These are phyloP conservation scores for Epipyxis sp. DNA, from an alignment of 108 stramenopile genomes.

Conservation along the genomic window DNA sequence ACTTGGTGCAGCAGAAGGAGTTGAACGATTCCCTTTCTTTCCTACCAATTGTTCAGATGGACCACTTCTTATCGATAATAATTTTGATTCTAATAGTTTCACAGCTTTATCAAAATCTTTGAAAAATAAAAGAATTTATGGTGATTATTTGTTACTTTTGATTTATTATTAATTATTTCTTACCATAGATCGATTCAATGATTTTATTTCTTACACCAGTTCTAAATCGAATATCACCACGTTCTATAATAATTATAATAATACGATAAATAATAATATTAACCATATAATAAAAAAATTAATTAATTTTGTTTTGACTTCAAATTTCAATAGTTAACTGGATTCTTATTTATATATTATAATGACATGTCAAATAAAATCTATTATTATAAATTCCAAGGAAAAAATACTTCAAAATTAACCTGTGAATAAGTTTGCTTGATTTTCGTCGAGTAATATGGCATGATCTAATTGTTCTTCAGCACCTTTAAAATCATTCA, in stretches of 20 bases:
- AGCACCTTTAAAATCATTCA: background rate
- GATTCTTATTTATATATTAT: no score
- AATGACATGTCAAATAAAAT: no score
- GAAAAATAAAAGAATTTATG: background rate
- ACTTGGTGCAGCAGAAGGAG: no score
- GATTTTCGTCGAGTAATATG: background rate
- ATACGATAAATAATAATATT: no score
- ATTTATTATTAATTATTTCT: background rate
- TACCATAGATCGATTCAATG: slow-evolving; percentile 19
- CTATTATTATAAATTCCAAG: no score
- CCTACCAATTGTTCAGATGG: no score
- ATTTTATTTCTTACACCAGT: background rate
- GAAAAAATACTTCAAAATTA: background rate
- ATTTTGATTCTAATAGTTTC: background rate
- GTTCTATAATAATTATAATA: no score
- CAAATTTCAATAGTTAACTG: no score
- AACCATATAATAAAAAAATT: no score
- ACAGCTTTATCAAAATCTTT: slow-evolving; percentile 18
- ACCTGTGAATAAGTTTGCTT: slow-evolving; percentile 8
- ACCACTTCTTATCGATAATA: no score
- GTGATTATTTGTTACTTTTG: background rate
- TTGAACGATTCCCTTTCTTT: no score
- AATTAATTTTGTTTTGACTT: no score
- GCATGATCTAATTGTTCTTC: slow-evolving; percentile 21
- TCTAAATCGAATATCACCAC: slow-evolving; percentile 22